phyloP scores from a whole-genome alignment of 495 filamentous ascomycete genomes.

The Neurospora sp. region DNA sequence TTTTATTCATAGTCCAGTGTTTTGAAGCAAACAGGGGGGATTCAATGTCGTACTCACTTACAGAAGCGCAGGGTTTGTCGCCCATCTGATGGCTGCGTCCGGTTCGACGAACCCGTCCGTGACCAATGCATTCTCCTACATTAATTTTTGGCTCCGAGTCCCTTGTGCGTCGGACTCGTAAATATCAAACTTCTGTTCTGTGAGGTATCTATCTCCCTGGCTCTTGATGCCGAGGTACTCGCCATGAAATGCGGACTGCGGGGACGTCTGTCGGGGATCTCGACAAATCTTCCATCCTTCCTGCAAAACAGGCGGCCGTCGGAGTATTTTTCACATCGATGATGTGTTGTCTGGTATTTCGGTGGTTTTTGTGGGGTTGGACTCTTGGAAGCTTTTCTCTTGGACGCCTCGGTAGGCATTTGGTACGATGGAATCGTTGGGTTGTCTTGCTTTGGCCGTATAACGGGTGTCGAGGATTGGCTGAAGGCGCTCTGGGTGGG shows the following conservation, averaged over 20 bases:
- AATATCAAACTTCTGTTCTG: background rate
- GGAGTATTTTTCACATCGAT: background rate
- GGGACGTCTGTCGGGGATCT: background rate
- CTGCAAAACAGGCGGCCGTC: background rate
- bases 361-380: no score
- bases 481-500: background rate
- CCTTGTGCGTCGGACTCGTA: no score
- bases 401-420: background rate
- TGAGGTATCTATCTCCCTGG: background rate
- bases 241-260: background rate
- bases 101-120: no score
- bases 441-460: background rate
- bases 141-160: no score
- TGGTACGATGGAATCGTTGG: background rate
- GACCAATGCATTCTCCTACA: background rate
- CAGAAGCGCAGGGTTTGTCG: background rate
- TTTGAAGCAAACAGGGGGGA: background rate
- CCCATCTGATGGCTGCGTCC: background rate
- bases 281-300: background rate
- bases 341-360: background rate
- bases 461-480: background rate
- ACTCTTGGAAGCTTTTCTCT: background rate
- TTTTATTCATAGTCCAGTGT: background rate
- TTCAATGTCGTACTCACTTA: background rate
- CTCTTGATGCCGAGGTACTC: background rate